These are phyloP conservation scores for Kickxella alabastrina DNA, from an alignment of 192 early-diverging fungal species.

Conservation along the genomic window DNA sequence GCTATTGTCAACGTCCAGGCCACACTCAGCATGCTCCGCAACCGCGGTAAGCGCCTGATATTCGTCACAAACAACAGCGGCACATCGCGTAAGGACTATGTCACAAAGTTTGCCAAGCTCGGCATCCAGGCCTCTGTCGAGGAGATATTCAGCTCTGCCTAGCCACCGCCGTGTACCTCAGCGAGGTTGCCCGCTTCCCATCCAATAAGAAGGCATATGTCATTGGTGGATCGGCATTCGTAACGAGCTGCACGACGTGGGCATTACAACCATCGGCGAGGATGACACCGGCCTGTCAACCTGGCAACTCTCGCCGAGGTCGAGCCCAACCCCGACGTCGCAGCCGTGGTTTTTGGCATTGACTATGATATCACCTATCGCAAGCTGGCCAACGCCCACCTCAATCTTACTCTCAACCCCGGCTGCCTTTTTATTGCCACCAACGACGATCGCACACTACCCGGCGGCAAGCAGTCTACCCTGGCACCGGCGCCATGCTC, in stretches of 20 bases:
- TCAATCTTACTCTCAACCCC: constrained; percentile 67
- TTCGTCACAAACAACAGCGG: constrained; percentile 99
- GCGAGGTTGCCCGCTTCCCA: constrained; percentile 78
- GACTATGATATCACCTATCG: constrained; percentile 90
- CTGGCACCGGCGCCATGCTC: constrained; percentile 80
- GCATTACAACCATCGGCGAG: constrained; percentile 61
- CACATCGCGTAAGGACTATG: constrained; percentile 75
- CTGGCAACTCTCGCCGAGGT: constrained; percentile 58
- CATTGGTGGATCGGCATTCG: constrained; percentile 79
- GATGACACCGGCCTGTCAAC: constrained; percentile 52
- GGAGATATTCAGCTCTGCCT: constrained; percentile 91
- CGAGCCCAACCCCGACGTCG: constrained; percentile 64
- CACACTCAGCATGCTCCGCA: constrained; percentile 69
- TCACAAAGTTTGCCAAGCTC: constrained; percentile 76
- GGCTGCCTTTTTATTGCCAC: constrained; percentile 85
- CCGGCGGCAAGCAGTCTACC: constrained; percentile 71
- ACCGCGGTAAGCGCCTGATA: constrained; percentile 79
- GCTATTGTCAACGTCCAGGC: constrained; percentile 65
- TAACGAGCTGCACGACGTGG: constrained; percentile 78
- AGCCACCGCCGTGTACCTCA: constrained; percentile 91
- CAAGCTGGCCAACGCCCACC: constrained; percentile 89
- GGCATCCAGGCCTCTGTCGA: constrained; percentile 75
- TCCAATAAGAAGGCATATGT: constrained; percentile 87
- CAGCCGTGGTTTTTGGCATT: constrained; percentile 91
- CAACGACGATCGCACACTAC: constrained; percentile 90